Evolutionary conservation across 108 stramenopile genomes (phyloP).

Genomic region (Discostella pseudostelligera): DNA sequence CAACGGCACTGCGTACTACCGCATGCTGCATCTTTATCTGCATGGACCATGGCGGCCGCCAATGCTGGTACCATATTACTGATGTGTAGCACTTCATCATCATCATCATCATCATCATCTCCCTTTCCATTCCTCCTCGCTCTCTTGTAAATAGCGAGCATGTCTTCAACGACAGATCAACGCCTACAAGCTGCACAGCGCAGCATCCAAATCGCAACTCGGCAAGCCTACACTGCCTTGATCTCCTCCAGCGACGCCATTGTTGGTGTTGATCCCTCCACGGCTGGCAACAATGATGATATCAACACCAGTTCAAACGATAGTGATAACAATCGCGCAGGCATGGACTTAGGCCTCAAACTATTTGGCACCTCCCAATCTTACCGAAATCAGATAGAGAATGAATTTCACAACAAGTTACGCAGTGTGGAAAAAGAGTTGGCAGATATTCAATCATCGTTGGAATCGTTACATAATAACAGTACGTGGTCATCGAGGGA

Average conservation of each 20-base stretch:
- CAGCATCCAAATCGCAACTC: neutral
- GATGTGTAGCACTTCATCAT: too few relatives aligned
- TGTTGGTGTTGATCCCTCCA: neutral
- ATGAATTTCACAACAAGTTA: conserved; percentile 19
- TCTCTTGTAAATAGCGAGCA: too few relatives aligned
- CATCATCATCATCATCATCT: too few relatives aligned
- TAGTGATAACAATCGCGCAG: conserved; percentile 13
- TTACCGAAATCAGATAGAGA: conserved; percentile 20
- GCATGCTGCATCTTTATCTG: too few relatives aligned
- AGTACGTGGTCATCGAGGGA: too few relatives aligned
- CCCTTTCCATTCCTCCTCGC: too few relatives aligned
- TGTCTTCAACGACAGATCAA: too few relatives aligned
- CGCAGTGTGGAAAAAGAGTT: conserved; percentile 19
- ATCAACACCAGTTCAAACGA: conserved; percentile 6
- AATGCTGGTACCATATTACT: too few relatives aligned
- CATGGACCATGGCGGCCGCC: too few relatives aligned
- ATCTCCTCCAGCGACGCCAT: neutral
- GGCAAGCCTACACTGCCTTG: neutral
- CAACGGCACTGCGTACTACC: too few relatives aligned
- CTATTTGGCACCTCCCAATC: conserved; percentile 39
- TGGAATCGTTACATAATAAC: too few relatives aligned
- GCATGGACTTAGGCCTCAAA: conserved; percentile 32
- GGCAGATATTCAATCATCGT: neutral
- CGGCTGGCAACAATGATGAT: neutral
- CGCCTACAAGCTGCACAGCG: too few relatives aligned